These are phyloP conservation scores for Stenocarpella maydis DNA, from an alignment of 2,329 filamentous ascomycete genomes.

Conservation along the genomic window DNA sequence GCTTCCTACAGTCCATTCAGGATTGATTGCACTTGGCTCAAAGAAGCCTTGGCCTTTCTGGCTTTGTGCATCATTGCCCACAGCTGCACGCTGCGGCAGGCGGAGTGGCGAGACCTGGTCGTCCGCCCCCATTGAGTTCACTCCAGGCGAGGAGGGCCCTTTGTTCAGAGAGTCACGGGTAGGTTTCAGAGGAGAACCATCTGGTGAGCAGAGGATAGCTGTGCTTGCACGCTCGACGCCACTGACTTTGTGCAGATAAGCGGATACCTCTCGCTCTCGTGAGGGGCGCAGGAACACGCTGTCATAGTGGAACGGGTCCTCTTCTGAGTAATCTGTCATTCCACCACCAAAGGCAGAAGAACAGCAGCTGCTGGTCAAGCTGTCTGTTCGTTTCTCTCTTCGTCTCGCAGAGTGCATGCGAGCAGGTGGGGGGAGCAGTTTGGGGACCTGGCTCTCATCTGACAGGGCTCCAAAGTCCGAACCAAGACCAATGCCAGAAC, in stretches of 20 bases:
- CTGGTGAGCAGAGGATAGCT: conserved; percentile 39
- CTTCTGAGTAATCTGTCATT: conserved; percentile 42
- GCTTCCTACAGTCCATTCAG: conserved; percentile 29
- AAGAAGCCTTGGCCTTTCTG: conserved; percentile 24
- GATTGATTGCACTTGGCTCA: conserved; percentile 27
- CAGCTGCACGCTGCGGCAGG: neutral
- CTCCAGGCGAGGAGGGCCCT: neutral
- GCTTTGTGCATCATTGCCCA: neutral
- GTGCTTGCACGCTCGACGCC: conserved; percentile 39
- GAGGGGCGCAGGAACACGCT: conserved; percentile 48
- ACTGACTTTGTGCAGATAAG: conserved; percentile 46
- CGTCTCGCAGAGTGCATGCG: conserved; percentile 32
- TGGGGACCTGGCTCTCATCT: conserved; percentile 6
- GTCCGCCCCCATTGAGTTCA: neutral
- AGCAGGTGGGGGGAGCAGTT: conserved; percentile 10
- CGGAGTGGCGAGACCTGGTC: neutral
- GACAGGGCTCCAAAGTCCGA: neutral
- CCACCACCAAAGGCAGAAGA: conserved; percentile 41
- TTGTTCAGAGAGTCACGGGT: neutral
- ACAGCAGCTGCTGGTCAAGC: conserved; percentile 39
- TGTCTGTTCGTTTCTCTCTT: conserved; percentile 12
- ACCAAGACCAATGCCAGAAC: neutral
- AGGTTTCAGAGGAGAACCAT: conserved; percentile 25
- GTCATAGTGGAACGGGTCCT: conserved; percentile 58
- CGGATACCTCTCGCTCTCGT: conserved; percentile 54